These are phyloP conservation scores for Sindora glabra DNA, from an alignment of 306 rosid species.

Conservation along the genomic window DNA sequence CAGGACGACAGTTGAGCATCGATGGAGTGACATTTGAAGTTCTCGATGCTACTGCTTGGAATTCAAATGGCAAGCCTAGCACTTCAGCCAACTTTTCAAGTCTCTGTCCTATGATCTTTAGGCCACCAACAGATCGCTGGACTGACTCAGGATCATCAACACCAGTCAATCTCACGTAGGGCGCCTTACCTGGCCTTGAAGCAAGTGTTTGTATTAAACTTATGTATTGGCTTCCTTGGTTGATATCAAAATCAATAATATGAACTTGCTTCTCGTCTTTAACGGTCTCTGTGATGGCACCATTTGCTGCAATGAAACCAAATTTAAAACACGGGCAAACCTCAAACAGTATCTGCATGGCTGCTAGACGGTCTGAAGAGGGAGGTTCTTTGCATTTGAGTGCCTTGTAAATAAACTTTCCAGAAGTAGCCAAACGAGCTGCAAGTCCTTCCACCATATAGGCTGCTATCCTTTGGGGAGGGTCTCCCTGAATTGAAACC, in stretches of 20 bases:
- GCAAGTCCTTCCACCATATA: conserved; percentile 98
- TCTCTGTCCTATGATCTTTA: conserved; percentile 73
- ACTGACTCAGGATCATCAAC: conserved; percentile 91
- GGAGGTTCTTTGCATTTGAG: conserved; percentile 95
- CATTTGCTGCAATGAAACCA: conserved; percentile 83
- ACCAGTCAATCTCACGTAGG: conserved; percentile 70
- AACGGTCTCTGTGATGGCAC: conserved; percentile 71
- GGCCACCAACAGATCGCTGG: conserved; percentile 85
- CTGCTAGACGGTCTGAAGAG: conserved; percentile 83
- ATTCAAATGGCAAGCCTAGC: conserved; percentile 59
- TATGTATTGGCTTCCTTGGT: conserved; percentile 90
- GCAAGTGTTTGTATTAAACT: conserved; percentile 70
- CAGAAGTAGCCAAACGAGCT: conserved; percentile 75
- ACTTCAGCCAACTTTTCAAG: conserved; percentile 76
- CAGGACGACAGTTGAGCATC: conserved; percentile 60
- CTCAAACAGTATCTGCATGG: conserved; percentile 94
- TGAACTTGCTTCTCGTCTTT: conserved; percentile 66
- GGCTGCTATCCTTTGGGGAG: conserved; percentile 93
- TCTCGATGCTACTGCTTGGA: conserved; percentile 68
- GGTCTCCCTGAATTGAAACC: conserved; percentile 92
- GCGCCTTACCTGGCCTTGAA: conserved; percentile 43
- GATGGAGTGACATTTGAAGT: conserved; percentile 60
- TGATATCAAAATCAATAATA: conserved; percentile 80
- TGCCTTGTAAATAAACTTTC: conserved; percentile 67
- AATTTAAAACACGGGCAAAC: conserved; percentile 96